These are phyloP conservation scores for Epichloe amarillans DNA, from an alignment of 2,329 filamentous ascomycete species.

Conservation along the genomic window DNA sequence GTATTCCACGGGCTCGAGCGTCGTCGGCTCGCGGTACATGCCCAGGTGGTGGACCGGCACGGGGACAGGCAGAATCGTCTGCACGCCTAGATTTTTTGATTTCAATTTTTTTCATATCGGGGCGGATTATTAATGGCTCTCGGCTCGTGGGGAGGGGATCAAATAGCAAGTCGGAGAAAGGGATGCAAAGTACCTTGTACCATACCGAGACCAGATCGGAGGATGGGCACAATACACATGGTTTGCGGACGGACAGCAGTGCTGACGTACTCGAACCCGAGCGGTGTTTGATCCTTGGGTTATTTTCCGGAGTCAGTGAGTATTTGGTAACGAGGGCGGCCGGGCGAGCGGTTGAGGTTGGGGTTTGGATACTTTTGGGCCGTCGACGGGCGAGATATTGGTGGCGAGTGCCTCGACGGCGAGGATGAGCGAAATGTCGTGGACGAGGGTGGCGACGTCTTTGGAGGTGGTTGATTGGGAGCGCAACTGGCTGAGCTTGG, in stretches of 20 bases:
- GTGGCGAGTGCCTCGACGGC: constrained; percentile 66
- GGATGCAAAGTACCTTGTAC: constrained; percentile 47
- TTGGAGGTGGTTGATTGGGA: constrained; percentile 55
- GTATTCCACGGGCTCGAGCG: constrained; percentile 85
- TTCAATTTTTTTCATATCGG: too few species aligned
- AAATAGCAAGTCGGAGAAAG: too few species aligned
- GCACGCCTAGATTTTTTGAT: constrained; percentile 44
- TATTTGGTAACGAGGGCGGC: not conserved
- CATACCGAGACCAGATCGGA: constrained; percentile 88
- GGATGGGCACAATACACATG: constrained; percentile 77
- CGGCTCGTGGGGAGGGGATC: too few species aligned
- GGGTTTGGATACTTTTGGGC: constrained; percentile 45
- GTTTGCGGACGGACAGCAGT: constrained; percentile 48
- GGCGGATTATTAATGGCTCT: too few species aligned
- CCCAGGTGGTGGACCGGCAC: constrained; percentile 88
- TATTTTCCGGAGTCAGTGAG: too few species aligned
- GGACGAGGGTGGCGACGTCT: constrained; percentile 69
- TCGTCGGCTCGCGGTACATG: constrained; percentile 80
- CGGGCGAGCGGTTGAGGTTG: too few species aligned
- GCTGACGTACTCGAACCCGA: constrained; percentile 63
- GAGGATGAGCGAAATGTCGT: constrained; percentile 76
- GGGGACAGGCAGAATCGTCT: constrained; percentile 65
- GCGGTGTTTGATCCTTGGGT: constrained; percentile 57
- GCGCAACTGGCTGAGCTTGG: constrained; percentile 82
- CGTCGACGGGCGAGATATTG: constrained; percentile 41